Conservation (phyloP, 352 stramenopile species). For the Pilasporangium apinafurcum region DNA sequence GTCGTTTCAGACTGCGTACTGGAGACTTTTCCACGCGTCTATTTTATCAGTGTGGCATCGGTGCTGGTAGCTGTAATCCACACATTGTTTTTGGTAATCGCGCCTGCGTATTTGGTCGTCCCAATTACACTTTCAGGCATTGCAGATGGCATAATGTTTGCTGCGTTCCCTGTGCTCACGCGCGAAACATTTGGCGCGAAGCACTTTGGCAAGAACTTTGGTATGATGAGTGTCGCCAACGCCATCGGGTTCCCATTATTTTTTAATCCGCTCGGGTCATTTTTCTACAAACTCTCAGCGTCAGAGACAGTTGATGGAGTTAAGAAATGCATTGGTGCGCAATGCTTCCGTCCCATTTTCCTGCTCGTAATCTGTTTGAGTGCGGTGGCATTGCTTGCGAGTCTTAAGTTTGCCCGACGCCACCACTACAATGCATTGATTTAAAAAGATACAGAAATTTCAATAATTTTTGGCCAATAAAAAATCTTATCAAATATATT, state of each 20-base stretch:
- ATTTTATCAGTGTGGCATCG: conserved; percentile 49
- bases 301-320: conserved; percentile 23
- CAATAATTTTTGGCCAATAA: background rate
- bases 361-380: conserved; percentile 47
- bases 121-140: conserved; percentile 54
- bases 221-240: conserved; percentile 68
- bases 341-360: conserved; percentile 66
- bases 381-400: conserved; percentile 37
- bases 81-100: conserved; percentile 44
- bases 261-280: conserved; percentile 57
- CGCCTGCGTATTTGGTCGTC: conserved; percentile 29
- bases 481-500: background rate
- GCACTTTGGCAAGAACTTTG: conserved; percentile 81
- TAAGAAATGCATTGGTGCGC: conserved; percentile 42
- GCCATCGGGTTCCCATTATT: conserved; percentile 68
- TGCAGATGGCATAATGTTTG: conserved; percentile 71
- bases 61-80: conserved; percentile 56
- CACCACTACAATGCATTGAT: conserved; percentile 17
- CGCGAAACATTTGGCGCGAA: conserved; percentile 60
- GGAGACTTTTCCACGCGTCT: conserved; percentile 35
- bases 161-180: conserved; percentile 57
- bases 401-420: conserved; percentile 37
- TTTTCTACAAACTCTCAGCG: conserved; percentile 43
- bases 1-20: conserved; percentile 57
- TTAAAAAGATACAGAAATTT: conserved; percentile 1